Evolutionary conservation across 2,329 filamentous ascomycete genomes (phyloP).

Genomic region (Scedosporium dehoogii): DNA sequence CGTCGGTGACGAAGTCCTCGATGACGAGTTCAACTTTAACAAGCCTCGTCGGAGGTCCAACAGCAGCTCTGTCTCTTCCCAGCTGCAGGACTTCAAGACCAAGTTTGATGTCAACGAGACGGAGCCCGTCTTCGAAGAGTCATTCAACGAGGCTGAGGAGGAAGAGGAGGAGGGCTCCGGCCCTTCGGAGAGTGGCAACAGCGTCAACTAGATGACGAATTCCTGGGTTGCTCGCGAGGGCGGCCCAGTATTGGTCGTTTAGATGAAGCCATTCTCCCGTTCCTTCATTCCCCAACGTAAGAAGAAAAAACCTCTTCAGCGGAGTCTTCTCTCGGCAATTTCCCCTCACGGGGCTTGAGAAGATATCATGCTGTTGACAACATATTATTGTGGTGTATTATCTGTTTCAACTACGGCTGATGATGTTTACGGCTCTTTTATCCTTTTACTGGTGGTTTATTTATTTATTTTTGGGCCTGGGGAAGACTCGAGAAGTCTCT

Average conservation of each 20-base stretch:
- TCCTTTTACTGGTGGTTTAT: background rate
- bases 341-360: background rate
- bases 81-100: slow-evolving; percentile 76
- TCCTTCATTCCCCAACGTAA: background rate
- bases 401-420: slow-evolving; percentile 1
- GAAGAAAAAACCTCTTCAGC: background rate
- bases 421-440: slow-evolving; percentile 1
- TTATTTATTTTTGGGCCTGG: background rate
- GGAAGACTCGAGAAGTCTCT: background rate
- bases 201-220: slow-evolving; percentile 15
- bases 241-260: background rate
- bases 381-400: background rate
- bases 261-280: background rate
- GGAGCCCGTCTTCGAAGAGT: slow-evolving; percentile 88
- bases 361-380: background rate
- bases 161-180: slow-evolving; percentile 39
- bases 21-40: slow-evolving; percentile 72
- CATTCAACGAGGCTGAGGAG: slow-evolving; percentile 59
- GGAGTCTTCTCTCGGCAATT: background rate
- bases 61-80: slow-evolving; percentile 63
- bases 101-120: slow-evolving; percentile 89
- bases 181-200: slow-evolving; percentile 50
- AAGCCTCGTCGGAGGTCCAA: slow-evolving; percentile 90
- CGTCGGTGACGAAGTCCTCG: slow-evolving; percentile 72
- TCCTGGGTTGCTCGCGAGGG: background rate